Base-by-base conservation (phyloP, 176 grass and related monocot genomes). In the Secale cereale region DNA sequence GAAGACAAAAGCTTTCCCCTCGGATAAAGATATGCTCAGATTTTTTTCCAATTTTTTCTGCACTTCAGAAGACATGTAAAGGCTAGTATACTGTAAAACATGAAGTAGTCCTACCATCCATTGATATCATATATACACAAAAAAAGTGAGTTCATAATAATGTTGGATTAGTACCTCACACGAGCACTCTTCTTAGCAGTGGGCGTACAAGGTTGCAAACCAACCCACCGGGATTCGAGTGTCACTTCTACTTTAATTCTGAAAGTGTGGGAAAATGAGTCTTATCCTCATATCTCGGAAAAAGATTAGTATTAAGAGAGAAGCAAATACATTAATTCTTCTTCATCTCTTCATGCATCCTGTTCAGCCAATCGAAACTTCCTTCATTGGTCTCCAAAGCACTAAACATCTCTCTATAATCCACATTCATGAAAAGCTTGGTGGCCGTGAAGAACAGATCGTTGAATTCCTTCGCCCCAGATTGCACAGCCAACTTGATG, bases 311-410 rank as follows among this genome's bases (percentile, higher is more conserved):
- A 10, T 3, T 74, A 29, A 3, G 15, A 74, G 70, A 46, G 41
- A 74, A 50, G 41, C 41, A 74, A 46, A 50, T 19, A 48, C 41
- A 50, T 74, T 74, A 74, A 19, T 74, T 74, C 70, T 73, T 74
- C 70, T 74, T 74, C 71, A 50, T 74, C 26, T 74, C 41, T 74
- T 74, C 71, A 74, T 74, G 71, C 71, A 74, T 74, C 26, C 25
- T 50, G 25, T 74, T 74, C 41, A 74, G 71, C 71, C 25, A 74
- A 48, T 74, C 15, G 15, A 74, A 41, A 15, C 71, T 74, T 50
- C 71, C 71, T 74, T 74, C 41, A 19, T 74, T 48, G 71, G 71
- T 74, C 71, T 74, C 41, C 8, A 74, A 74, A 74, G 71, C 41
- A 74, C 71, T 74, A 15, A 74, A 74, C 41, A 74, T 29, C 25